Evolutionary conservation across 495 filamentous ascomycete species (phyloP).

Genomic region (Coniosporium apollinis): DNA sequence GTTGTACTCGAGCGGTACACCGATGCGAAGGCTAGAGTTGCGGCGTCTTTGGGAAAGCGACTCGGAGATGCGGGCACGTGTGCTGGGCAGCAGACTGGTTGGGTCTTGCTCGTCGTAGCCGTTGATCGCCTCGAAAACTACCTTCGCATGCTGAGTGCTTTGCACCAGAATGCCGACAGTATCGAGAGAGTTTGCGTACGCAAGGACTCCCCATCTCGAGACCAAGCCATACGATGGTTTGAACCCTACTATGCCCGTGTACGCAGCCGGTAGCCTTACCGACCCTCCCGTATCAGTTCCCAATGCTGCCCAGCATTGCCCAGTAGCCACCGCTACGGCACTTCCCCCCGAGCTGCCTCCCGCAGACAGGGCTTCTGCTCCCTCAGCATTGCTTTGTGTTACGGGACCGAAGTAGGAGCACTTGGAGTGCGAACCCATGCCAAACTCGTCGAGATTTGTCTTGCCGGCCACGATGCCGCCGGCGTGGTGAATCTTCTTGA

Average conservation of each 20-base stretch:
- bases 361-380: conserved; percentile 34
- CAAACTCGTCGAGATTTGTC: conserved; percentile 93
- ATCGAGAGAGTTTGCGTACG: conserved; percentile 91
- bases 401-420: conserved; percentile 60
- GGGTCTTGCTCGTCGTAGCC: conserved; percentile 59
- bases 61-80: conserved; percentile 26
- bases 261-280: conserved; percentile 81
- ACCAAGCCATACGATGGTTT: conserved; percentile 82
- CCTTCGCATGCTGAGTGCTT: conserved; percentile 29
- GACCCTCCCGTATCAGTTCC: conserved; percentile 94
- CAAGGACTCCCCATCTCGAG: conserved; percentile 78
- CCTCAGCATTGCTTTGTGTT: conserved; percentile 21
- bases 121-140: conserved; percentile 41
- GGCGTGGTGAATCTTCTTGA: conserved; percentile 42
- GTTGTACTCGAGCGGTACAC: conserved; percentile 78
- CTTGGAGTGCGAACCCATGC: conserved; percentile 85
- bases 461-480: conserved; percentile 59
- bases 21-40: conserved; percentile 35
- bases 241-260: conserved; percentile 73
- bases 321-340: conserved; percentile 63
- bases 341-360: conserved; percentile 93
- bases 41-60: conserved; percentile 8
- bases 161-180: conserved; percentile 70
- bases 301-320: conserved; percentile 59
- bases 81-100: conserved; percentile 42